Percentiles rank a stretch among this genome's conserved stretches.
Conservation (phyloP, 2,329 filamentous ascomycete species). For the Diaporthe sp. region DNA sequence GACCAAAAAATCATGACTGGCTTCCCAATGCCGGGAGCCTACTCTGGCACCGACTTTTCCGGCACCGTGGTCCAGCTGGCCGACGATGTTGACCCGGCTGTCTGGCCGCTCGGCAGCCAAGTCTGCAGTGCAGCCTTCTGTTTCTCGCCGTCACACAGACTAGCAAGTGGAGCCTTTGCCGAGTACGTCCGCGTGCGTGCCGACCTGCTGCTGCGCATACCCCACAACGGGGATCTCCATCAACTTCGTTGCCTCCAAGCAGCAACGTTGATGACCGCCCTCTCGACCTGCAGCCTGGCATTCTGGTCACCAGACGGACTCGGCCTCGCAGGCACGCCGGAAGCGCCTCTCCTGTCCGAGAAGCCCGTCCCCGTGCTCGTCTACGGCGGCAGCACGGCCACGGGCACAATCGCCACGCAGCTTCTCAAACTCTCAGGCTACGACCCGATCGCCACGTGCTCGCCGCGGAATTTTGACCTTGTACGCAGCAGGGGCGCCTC, state of each 20-base stretch:
- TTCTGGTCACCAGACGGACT: constrained; percentile 51
- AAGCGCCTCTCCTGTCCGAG: constrained; percentile 45
- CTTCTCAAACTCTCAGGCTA: constrained; percentile 20
- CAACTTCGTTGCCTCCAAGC: no score
- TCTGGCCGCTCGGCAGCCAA: constrained; percentile 44
- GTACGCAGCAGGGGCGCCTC: constrained; percentile 60
- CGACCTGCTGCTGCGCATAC: no score
- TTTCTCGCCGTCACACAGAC: no score
- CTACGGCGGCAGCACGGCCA: constrained; percentile 28
- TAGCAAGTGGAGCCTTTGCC: no score
- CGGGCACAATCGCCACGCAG: constrained; percentile 13
- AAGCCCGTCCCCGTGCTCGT: constrained; percentile 42
- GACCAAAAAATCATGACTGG: constrained; percentile 41
- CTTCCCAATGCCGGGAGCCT: constrained; percentile 38
- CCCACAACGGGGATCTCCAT: no score
- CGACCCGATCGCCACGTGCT: constrained; percentile 43
- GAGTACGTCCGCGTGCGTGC: no score
- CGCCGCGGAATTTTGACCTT: constrained; percentile 61
- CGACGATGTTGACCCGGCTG: constrained; percentile 34
- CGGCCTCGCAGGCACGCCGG: constrained; percentile 47
- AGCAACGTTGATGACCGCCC: no score
- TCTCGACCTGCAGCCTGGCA: constrained; percentile 42
- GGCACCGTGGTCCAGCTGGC: constrained; percentile 40
- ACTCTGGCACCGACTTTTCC: constrained; percentile 43
- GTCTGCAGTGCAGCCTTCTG: neutral